Base-by-base conservation (phyloP, 148 eudicot species). In the Cornus florida region DNA sequence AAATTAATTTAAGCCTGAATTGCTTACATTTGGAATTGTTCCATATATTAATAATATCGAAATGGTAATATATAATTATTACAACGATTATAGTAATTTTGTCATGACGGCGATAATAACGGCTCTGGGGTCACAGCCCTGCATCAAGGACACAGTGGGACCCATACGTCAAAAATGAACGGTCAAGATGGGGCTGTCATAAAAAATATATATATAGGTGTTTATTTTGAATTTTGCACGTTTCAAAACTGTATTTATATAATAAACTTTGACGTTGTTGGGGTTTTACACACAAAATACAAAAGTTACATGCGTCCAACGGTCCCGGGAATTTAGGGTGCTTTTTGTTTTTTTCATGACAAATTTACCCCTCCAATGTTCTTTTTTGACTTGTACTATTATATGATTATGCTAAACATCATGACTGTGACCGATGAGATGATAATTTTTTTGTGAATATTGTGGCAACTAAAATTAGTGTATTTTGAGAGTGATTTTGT, bases 251-350 rank as follows among this genome's bases (percentile, higher is more conserved):
- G 66, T 62, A 19, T 62, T 17, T 20, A 13, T 17, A 57, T 57
- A 57, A 57, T 57, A 57, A 57, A 57, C 11, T 7, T 48, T 11
- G 11, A 3, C 53, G 53, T 48, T 3, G 53, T 48, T 11, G 7
- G 53, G 59, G 1, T 2, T 53, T 62, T 17, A 62, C 66, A 20
- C 24, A 2, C 39, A 62, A 53, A 31, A 77, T 43, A 64, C 20
- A 28, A 77, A 67, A 23, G 19, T 9, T 43, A 9, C 8, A 43
- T 43, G 62, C 33, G 68, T 67, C 83, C 72, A 72, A 72, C 60
- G 66, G 67, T 38, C 80, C 84, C 86, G 76, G 65, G 66, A 79
- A 72, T 78, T 70, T 50, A 31, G 85, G 85, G 70, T 12, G 59
- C n/a, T 10, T 68, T 23, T 28, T 39, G 66, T 59, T 79, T 32